Conservation (phyloP, 163 green algal species). For the Prototheca wickerhamii region DNA sequence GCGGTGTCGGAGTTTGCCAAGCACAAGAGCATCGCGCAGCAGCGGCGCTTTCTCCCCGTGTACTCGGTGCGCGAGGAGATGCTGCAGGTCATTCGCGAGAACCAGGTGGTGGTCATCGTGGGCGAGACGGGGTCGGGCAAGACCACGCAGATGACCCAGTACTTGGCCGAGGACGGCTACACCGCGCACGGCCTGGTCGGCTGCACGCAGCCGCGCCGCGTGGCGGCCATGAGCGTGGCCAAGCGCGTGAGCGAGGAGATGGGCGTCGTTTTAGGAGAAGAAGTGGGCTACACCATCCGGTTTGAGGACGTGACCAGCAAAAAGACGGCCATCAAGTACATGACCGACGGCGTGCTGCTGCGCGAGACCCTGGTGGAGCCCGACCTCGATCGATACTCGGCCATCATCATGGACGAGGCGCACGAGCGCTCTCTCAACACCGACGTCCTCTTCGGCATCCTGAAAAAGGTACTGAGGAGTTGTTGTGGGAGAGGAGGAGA, state of each 20-base stretch:
- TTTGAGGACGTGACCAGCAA: constrained; percentile 93
- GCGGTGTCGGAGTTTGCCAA: constrained; percentile 72
- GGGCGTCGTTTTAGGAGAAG: constrained; percentile 75
- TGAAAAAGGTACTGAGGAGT: constrained; percentile 55
- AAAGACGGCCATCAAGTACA: constrained; percentile 82
- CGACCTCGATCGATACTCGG: constrained; percentile 70
- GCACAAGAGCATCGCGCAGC: constrained; percentile 82
- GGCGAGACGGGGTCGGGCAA: constrained; percentile 96
- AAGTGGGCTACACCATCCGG: constrained; percentile 92
- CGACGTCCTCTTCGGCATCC: constrained; percentile 91
- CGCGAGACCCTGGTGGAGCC: constrained; percentile 88
- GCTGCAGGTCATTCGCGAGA: constrained; percentile 72
- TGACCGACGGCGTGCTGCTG: constrained; percentile 90
- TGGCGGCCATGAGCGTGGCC: constrained; percentile 94
- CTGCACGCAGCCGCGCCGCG: constrained; percentile 91
- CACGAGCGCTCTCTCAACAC: constrained; percentile 86
- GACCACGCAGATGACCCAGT: constrained; percentile 97
- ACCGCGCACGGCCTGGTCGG: constrained; percentile 78
- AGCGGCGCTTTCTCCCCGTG: constrained; percentile 86
- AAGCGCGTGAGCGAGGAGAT: constrained; percentile 97
- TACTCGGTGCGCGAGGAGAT: constrained; percentile 81
- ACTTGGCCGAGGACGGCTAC: constrained; percentile 93
- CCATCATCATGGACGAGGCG: constrained; percentile 93
- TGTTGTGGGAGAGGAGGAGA: neutral
- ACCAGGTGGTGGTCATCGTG: constrained; percentile 93